Conservation (phyloP, 208 protist genomes). For the Trypanosoma theileri region DNA sequence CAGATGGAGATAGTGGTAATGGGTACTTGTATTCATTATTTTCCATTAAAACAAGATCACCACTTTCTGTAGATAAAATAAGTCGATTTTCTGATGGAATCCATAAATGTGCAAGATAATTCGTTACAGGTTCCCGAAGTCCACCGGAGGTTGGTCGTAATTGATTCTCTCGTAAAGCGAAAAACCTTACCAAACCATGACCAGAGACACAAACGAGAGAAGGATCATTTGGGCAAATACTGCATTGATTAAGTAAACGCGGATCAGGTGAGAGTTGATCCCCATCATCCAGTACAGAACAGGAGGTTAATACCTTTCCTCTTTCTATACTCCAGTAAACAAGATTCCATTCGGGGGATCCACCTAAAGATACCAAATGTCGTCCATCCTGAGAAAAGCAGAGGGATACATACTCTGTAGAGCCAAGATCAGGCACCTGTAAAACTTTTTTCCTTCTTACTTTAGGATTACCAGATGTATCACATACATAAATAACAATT, state of each 20-base stretch:
- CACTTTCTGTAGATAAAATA: constrained; percentile 92
- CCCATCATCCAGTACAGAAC: constrained; percentile 53
- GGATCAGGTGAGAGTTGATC: constrained; percentile 42
- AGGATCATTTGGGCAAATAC: constrained; percentile 88
- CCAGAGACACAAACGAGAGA: constrained; percentile 92
- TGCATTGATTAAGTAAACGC: constrained; percentile 85
- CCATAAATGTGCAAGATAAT: constrained; percentile 94
- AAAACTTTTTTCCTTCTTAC: constrained; percentile 84
- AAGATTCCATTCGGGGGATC: constrained; percentile 92
- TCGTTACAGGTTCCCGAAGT: constrained; percentile 69
- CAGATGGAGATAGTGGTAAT: constrained; percentile 84
- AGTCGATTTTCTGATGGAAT: constrained; percentile 82
- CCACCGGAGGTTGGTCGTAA: constrained; percentile 62
- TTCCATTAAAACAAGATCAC: constrained; percentile 94
- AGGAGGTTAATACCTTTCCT: constrained; percentile 76
- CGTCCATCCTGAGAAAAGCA: constrained; percentile 91
- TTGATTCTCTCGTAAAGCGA: constrained; percentile 75
- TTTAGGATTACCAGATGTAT: constrained; percentile 75
- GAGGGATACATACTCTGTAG: constrained; percentile 85
- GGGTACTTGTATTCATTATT: constrained; percentile 84
- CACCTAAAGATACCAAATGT: constrained; percentile 85
- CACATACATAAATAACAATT: constrained; percentile 92
- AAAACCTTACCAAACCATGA: constrained; percentile 88
- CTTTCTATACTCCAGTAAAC: constrained; percentile 93
- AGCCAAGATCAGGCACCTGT: constrained; percentile 81